Evolutionary conservation across 192 early-diverging fungal species (phyloP).

Genomic region (Phlyctochytrium arcticum): DNA sequence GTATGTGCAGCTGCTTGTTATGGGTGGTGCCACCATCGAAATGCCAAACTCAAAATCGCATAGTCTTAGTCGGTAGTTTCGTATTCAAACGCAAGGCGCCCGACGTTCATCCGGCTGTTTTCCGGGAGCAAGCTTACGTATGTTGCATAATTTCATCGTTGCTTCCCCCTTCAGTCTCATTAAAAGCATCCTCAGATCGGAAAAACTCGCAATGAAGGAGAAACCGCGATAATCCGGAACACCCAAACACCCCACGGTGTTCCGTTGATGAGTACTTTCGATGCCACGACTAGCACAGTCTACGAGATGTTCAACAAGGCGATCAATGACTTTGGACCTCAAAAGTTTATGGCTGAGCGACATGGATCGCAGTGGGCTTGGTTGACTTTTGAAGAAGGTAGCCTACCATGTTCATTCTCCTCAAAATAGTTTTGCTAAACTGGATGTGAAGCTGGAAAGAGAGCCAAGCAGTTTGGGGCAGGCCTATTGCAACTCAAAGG

Average conservation of each 20-base stretch:
- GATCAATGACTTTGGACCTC: conserved; percentile 14
- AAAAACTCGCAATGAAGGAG: conserved; percentile 26
- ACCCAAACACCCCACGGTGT: conserved; percentile 15
- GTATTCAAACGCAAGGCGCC: conserved; percentile 12
- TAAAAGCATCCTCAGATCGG: not conserved
- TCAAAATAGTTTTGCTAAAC: not conserved
- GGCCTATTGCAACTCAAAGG: conserved; percentile 27
- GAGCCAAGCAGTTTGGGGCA: conserved; percentile 38
- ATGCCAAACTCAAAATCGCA: not conserved
- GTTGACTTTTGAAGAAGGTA: conserved; percentile 22
- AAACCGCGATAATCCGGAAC: conserved; percentile 33
- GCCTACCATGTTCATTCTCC: not conserved
- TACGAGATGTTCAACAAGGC: conserved; percentile 41
- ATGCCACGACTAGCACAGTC: conserved; percentile 13
- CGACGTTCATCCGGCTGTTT: conserved; percentile 26
- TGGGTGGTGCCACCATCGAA: not conserved
- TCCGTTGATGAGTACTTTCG: not conserved
- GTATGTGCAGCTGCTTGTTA: no score
- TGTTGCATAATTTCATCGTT: not conserved
- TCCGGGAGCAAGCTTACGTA: conserved; percentile 27
- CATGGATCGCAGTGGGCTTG: conserved; percentile 28
- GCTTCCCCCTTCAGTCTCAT: not conserved
- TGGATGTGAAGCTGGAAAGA: conserved; percentile 21
- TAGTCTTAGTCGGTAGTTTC: not conserved
- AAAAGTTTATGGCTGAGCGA: conserved; percentile 33